Percentiles rank a stretch among this genome's conserved stretches.
These are phyloP conservation scores for Crithidia thermophila DNA, from an alignment of 208 protist species.

Conservation along the genomic window DNA sequence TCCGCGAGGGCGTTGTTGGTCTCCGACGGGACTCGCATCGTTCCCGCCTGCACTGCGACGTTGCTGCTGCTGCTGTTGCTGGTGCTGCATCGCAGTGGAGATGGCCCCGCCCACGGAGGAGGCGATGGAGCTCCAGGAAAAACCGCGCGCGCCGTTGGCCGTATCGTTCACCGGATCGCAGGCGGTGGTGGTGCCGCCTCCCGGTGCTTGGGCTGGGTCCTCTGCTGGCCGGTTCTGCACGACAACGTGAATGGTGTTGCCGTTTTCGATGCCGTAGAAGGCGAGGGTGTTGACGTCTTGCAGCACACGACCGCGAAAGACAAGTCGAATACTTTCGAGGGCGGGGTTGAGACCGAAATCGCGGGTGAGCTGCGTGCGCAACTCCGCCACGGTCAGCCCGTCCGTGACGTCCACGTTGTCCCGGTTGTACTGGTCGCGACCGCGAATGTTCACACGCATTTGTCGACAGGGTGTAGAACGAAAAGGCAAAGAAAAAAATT, in stretches of 20 bases:
- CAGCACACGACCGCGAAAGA: constrained; percentile 42
- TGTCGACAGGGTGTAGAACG: neutral
- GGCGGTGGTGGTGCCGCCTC: neutral
- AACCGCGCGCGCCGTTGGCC: neutral
- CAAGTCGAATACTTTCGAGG: constrained; percentile 31
- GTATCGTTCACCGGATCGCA: neutral
- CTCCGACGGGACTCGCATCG: no score
- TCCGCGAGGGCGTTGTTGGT: no score
- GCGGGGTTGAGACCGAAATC: constrained; percentile 29
- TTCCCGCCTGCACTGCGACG: neutral
- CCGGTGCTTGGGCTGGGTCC: neutral
- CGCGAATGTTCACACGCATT: constrained; percentile 31
- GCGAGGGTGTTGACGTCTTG: constrained; percentile 27
- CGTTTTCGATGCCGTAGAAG: constrained; percentile 41
- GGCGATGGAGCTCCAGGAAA: constrained; percentile 13
- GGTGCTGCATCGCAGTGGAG: constrained; percentile 24
- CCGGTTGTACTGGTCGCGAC: constrained; percentile 20
- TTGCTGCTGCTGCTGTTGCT: constrained; percentile 11
- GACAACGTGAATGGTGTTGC: constrained; percentile 49
- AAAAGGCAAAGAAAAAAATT: constrained; percentile 1
- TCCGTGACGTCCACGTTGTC: constrained; percentile 45
- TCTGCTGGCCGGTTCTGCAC: constrained; percentile 16
- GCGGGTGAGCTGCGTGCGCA: constrained; percentile 38
- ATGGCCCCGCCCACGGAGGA: constrained; percentile 23
- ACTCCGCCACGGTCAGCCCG: constrained; percentile 42